phyloP scores from a whole-genome alignment of 257 asterid genomes.

The Penstemon newberryi region DNA sequence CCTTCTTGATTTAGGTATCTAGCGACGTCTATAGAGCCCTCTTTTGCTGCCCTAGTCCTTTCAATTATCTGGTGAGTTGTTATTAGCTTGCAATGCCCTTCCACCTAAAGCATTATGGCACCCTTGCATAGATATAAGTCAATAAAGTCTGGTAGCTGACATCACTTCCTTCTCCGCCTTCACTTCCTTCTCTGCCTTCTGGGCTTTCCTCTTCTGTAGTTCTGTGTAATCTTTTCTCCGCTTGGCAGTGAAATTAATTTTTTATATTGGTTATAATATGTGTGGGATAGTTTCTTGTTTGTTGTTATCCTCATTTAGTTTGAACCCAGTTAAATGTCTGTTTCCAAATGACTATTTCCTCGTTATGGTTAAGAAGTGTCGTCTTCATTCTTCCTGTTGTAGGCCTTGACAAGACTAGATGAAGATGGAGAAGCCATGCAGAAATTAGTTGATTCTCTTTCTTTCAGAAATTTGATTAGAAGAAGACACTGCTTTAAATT shows the following conservation, averaged over 20 bases:
- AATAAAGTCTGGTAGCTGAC: slow-evolving; percentile 22
- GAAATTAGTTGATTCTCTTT: slow-evolving; percentile 37
- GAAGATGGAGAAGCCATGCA: slow-evolving; percentile 70
- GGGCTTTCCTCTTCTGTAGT: slow-evolving; percentile 6
- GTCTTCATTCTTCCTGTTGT: slow-evolving; percentile 65
- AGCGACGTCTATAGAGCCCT: slow-evolving; percentile 64
- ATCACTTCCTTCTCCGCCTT: slow-evolving; percentile 9
- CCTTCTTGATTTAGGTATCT: slow-evolving; percentile 92
- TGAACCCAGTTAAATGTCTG: slow-evolving; percentile 22
- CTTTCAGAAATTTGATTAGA: slow-evolving; percentile 32
- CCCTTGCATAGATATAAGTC: slow-evolving; percentile 25
- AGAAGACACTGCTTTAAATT: slow-evolving; percentile 37
- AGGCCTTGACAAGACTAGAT: slow-evolving; percentile 86
- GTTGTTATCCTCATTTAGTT: slow-evolving; percentile 28
- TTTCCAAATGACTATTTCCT: slow-evolving; percentile 32
- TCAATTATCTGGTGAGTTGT: slow-evolving; percentile 69
- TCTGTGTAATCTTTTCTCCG: slow-evolving; percentile 6
- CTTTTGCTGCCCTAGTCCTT: slow-evolving; percentile 63
- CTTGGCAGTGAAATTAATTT: slow-evolving; percentile 19
- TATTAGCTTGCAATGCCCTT: slow-evolving; percentile 22
- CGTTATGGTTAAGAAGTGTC: slow-evolving; percentile 43
- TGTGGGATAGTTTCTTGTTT: neutral
- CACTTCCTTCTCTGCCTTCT: neutral
- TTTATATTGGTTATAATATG: slow-evolving; percentile 16
- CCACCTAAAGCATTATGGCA: slow-evolving; percentile 22